Conservation (phyloP, 2,329 filamentous ascomycete species). For the Colletotrichum higginsianum region DNA sequence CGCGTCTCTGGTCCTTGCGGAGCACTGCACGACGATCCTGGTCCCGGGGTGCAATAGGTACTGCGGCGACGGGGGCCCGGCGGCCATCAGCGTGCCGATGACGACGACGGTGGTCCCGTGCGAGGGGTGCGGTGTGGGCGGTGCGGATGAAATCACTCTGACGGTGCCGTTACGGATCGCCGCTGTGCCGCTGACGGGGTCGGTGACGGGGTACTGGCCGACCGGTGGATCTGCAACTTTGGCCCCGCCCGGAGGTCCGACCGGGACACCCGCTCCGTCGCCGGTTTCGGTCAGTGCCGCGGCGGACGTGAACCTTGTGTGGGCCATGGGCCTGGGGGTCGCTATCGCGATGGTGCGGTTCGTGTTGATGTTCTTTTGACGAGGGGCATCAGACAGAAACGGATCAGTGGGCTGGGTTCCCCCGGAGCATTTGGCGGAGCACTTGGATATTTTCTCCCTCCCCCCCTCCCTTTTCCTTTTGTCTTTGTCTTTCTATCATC, state of each 20-base stretch:
- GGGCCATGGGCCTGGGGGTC: constrained; percentile 28
- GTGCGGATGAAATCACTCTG: constrained; percentile 52
- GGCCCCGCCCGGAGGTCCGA: constrained; percentile 16
- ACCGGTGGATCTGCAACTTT: not conserved
- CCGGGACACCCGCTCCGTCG: constrained; percentile 17
- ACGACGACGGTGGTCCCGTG: constrained; percentile 50
- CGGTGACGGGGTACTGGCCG: constrained; percentile 32
- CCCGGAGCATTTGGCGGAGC: constrained; percentile 38
- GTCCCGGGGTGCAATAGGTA: constrained; percentile 45
- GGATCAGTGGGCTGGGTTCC: constrained; percentile 23
- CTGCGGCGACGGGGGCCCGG: constrained; percentile 40
- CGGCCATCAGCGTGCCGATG: constrained; percentile 46
- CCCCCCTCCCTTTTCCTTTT: constrained; percentile 3
- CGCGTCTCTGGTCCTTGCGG: constrained; percentile 49
- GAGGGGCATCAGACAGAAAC: not conserved
- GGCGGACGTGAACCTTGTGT: constrained; percentile 13
- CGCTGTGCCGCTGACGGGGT: constrained; percentile 27
- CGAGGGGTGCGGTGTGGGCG: constrained; percentile 50
- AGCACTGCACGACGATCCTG: constrained; percentile 52
- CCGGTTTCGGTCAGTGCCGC: constrained; percentile 28
- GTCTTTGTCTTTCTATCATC: not conserved
- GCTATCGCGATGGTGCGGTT: constrained; percentile 21
- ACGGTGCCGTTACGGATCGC: constrained; percentile 49
- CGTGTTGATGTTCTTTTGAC: constrained; percentile 34
- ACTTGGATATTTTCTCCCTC: not conserved